Conservation (phyloP, 2,329 filamentous ascomycete species). For the Penicillium sp. region DNA sequence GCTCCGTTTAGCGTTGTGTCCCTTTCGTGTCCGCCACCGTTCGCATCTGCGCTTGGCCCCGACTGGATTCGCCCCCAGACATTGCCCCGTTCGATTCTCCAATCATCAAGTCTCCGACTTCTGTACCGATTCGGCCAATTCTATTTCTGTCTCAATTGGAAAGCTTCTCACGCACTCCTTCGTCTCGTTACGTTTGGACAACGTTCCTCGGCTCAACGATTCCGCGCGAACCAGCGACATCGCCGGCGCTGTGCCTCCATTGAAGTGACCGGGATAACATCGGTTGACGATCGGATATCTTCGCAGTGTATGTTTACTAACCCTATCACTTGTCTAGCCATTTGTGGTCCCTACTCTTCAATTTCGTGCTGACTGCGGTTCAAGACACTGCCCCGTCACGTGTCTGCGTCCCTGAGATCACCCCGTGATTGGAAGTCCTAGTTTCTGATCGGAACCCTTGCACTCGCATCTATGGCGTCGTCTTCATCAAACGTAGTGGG, state of each 20-base stretch:
- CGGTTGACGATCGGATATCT: conserved; percentile 1
- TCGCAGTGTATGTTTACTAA: conserved; percentile 6
- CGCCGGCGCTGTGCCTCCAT: conserved; percentile 8
- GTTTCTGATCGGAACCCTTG: conserved; percentile 12
- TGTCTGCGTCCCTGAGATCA: conserved; percentile 20
- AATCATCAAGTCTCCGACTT: conserved; percentile 10
- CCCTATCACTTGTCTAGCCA: background rate
- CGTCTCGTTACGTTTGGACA: background rate
- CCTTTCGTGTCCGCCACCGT: conserved; percentile 5
- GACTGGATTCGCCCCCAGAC: conserved; percentile 4
- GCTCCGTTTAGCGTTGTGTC: conserved; percentile 12
- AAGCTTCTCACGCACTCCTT: background rate
- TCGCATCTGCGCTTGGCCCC: conserved; percentile 6
- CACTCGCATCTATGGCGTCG: conserved; percentile 64
- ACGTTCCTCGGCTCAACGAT: conserved; percentile 1
- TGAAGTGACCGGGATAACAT: conserved; percentile 7
- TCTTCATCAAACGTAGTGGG: conserved; percentile 96
- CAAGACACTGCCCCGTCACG: conserved; percentile 18
- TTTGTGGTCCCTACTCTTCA: background rate
- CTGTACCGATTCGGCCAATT: conserved; percentile 11
- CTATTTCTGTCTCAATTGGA: background rate
- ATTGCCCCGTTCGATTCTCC: conserved; percentile 10
- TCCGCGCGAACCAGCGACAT: conserved; percentile 7
- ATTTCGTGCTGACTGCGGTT: conserved; percentile 18
- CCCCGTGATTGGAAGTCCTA: conserved; percentile 18